phyloP scores from a whole-genome alignment of 352 stramenopile species.

The Phytopythium boreale region DNA sequence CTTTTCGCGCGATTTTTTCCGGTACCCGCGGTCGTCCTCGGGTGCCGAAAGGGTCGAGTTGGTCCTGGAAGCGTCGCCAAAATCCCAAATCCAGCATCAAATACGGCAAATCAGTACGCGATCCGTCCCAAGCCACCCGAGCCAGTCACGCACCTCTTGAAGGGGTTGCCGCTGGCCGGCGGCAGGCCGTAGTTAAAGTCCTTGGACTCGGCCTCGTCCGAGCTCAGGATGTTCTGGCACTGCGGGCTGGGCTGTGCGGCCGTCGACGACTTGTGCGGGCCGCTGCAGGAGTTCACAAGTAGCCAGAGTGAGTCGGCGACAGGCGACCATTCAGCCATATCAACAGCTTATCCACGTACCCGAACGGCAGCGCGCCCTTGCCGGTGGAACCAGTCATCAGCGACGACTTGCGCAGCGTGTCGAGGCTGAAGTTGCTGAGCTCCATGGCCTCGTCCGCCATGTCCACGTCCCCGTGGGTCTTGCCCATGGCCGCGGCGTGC shows the following conservation, averaged over 20 bases:
- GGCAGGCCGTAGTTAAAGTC: slow-evolving; percentile 11
- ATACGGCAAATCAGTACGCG: no score
- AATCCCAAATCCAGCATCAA: no score
- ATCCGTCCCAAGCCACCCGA: no score
- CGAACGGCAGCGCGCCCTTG: slow-evolving; percentile 11
- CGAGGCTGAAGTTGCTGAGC: slow-evolving; percentile 36
- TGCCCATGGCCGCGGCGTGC: slow-evolving; percentile 15
- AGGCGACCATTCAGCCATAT: no score
- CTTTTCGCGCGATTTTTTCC: slow-evolving; percentile 78
- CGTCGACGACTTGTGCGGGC: slow-evolving; percentile 19
- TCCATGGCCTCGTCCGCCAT: slow-evolving; percentile 30
- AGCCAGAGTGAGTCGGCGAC: not conserved
- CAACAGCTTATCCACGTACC: no score
- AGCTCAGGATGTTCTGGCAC: slow-evolving; percentile 42
- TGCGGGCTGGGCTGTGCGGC: slow-evolving; percentile 13
- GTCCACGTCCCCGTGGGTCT: not conserved
- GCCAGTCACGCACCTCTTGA: slow-evolving; percentile 50
- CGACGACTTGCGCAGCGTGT: slow-evolving; percentile 23
- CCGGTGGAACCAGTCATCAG: no score
- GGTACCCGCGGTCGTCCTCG: slow-evolving; percentile 59
- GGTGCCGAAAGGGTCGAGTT: slow-evolving; percentile 15
- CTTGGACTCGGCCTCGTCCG: slow-evolving; percentile 23
- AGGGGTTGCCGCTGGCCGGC: slow-evolving; percentile 11
- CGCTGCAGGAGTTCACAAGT: no score
- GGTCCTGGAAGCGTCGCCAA: no score